Percentiles rank a stretch among this genome's conserved stretches.
Conservation (phyloP, 1,284 basidiomycete genomes). For the Trichosporon ovoides region DNA sequence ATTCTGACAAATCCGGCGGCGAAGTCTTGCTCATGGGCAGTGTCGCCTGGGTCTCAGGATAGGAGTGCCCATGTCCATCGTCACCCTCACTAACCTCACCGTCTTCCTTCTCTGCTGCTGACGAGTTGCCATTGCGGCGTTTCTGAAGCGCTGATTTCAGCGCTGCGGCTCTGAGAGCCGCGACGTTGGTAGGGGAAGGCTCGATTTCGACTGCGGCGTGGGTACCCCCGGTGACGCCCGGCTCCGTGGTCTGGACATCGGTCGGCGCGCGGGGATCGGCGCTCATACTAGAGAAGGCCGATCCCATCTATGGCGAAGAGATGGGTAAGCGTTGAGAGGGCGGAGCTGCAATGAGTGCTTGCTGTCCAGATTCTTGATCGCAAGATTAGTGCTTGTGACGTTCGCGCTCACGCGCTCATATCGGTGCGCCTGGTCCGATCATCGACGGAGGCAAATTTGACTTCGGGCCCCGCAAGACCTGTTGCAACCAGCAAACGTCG, state of each 20-base stretch:
- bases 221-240: background rate
- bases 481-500: too few species aligned
- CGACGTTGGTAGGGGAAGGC: conserved; percentile 6
- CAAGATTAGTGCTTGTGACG: too few species aligned
- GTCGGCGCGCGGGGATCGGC: conserved; percentile 18
- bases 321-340: background rate
- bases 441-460: conserved; percentile 2
- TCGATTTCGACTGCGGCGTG: background rate
- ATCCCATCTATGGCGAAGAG: conserved; percentile 13
- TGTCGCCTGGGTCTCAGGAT: background rate
- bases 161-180: conserved; percentile 12
- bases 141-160: conserved; percentile 8
- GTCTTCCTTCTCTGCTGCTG: conserved; percentile 9
- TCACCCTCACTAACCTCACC: conserved; percentile 18
- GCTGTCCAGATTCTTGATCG: too few species aligned
- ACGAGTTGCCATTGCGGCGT: background rate
- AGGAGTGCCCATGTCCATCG: background rate
- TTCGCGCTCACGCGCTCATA: too few species aligned
- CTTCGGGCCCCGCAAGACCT: background rate
- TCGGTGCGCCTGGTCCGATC: background rate
- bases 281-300: conserved; percentile 17
- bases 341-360: background rate
- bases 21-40: background rate
- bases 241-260: background rate
- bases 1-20: background rate